These are phyloP conservation scores for Psidium guajava DNA, from an alignment of 345 rosid species.

Conservation along the genomic window DNA sequence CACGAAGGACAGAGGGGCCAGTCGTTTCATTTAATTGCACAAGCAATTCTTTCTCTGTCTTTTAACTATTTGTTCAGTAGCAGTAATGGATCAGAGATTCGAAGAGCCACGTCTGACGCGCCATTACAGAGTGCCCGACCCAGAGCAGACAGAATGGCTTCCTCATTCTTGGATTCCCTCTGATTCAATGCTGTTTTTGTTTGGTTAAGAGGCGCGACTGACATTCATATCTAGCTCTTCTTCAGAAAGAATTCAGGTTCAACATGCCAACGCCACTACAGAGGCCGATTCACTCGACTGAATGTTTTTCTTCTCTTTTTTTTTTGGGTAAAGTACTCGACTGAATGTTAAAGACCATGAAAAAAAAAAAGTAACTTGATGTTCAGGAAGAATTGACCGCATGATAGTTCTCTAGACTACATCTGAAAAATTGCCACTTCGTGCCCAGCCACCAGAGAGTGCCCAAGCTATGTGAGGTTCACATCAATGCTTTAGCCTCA, in stretches of 20 bases:
- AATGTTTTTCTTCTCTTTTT: too few species aligned
- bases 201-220: neutral
- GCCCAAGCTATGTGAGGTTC: neutral
- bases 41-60: neutral
- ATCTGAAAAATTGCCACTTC: neutral
- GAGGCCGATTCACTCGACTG: neutral
- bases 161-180: neutral
- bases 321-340: too few species aligned
- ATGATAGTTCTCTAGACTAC: neutral
- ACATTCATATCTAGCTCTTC: neutral
- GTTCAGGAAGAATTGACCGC: neutral
- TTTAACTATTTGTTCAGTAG: neutral
- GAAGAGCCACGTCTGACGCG: neutral
- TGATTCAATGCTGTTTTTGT: neutral
- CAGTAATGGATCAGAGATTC: neutral
- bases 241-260: neutral
- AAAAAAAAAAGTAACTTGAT: neutral
- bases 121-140: neutral
- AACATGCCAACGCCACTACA: neutral
- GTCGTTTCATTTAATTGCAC: neutral
- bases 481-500: neutral
- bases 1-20: neutral
- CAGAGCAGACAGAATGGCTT: neutral
- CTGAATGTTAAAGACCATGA: neutral
- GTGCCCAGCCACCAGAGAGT: neutral